Base-by-base conservation (phyloP, 805 yeast species). In the Wickerhamomyces alni region DNA sequence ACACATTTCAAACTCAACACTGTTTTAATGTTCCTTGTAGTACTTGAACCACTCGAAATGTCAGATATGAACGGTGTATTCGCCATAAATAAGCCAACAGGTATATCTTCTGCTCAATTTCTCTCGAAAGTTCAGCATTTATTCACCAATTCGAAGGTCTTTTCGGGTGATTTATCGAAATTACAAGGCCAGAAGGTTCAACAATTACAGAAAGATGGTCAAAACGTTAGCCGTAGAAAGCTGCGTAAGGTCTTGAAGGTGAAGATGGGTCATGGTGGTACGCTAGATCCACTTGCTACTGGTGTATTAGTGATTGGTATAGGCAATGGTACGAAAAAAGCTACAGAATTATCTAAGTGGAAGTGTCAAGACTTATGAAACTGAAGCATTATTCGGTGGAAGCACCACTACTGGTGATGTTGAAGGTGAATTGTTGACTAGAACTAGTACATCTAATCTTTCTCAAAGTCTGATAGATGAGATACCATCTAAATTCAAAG, bases 231-330 rank as follows among this genome's bases (percentile, higher is more conserved):
- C 33, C 70, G 73, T 43, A 71, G 75, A 39, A 74, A 75, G 42
- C 66, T 74, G 22, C 64, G 71, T 18, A 68, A 69, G 25, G 65
- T 74, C 4, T 50, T 63, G 6, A 80, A 80, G 51, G 79, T 89
- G 26, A 93, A 93, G 55, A 82, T 91, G 69, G 99, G 99, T 1
- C 99, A 93, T 60, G 99, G 99, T 16, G 99, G 99, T 9, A 93
- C 99, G 0, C 67, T 93, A 29, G 99, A 93, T 55, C 97, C 98
- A 0, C 63, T 86, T 32, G 99, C 99, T 0, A 80, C 88, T n/a
- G 99, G 99, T 10, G 89, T 91, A 1, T 61, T 86, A 31, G 91
- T 94, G 2, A 70, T 93, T 40, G 99, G 99, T 5, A 76, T 93
- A n/a, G 96, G 96, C 6, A 46, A 69, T 1, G 99, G 99, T 3